A percentile compares a stretch with the other conserved stretches of the same genome.
Conservation (phyloP, 2,329 filamentous ascomycete genomes). For the Aureobasidium sp. region DNA sequence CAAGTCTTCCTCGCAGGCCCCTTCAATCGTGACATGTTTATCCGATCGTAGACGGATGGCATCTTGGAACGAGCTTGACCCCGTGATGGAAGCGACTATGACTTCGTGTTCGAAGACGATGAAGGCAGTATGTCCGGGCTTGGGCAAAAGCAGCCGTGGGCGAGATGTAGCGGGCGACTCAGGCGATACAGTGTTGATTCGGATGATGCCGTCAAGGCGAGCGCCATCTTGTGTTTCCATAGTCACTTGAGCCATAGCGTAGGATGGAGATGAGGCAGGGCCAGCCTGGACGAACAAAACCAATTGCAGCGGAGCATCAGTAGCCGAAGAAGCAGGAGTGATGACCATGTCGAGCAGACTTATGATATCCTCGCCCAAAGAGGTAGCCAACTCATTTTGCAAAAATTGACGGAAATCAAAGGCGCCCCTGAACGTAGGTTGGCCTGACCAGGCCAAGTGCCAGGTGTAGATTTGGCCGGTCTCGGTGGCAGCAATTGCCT, state of each 20-base stretch:
- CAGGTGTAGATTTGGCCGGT: conserved; percentile 75
- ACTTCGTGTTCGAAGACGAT: conserved; percentile 71
- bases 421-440: conserved; percentile 65
- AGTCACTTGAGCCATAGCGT: conserved; percentile 65
- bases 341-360: conserved; percentile 76
- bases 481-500: conserved; percentile 69
- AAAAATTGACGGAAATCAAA: conserved; percentile 61
- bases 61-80: conserved; percentile 71
- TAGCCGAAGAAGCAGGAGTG: conserved; percentile 31
- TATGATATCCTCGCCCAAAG: conserved; percentile 48
- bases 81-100: conserved; percentile 56
- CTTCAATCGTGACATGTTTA: conserved; percentile 42
- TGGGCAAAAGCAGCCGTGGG: conserved; percentile 68
- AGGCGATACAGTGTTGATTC: conserved; percentile 40
- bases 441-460: conserved; percentile 82
- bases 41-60: conserved; percentile 65
- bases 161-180: conserved; percentile 35
- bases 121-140: conserved; percentile 71
- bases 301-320: conserved; percentile 22
- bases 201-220: conserved; percentile 58
- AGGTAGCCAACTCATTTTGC: conserved; percentile 44
- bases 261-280: conserved; percentile 42
- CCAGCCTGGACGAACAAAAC: conserved; percentile 24
- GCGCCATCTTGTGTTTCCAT: conserved; percentile 43
- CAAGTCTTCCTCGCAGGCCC: conserved; percentile 40